phyloP scores from a whole-genome alignment of 2,329 filamentous ascomycete genomes.

The Fonsecaea monophora region DNA sequence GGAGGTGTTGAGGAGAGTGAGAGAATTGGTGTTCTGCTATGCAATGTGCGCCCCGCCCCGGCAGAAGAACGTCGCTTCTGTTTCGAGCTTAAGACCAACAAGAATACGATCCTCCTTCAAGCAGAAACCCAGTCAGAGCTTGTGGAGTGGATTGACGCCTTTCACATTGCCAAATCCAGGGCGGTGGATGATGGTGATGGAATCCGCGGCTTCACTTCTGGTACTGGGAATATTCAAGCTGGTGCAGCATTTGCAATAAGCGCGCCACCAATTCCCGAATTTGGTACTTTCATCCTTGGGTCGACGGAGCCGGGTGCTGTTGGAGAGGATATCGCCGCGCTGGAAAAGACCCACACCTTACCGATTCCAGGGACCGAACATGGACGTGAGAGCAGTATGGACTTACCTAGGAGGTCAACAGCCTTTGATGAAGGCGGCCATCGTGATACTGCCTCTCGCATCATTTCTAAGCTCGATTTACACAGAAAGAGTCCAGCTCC shows the following conservation, averaged over 20 bases:
- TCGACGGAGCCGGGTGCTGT: slow-evolving; percentile 60
- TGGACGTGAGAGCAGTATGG: slow-evolving; percentile 72
- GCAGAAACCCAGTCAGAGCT: slow-evolving; percentile 90
- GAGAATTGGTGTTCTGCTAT: slow-evolving; percentile 92
- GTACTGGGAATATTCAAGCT: slow-evolving; percentile 53
- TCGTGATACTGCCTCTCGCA: slow-evolving; percentile 81
- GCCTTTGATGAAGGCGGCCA: slow-evolving; percentile 73
- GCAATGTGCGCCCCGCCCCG: slow-evolving; percentile 87
- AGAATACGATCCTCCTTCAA: slow-evolving; percentile 84
- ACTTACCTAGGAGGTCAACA: slow-evolving; percentile 65
- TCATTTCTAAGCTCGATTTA: slow-evolving; percentile 91
- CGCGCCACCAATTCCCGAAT: slow-evolving; percentile 84
- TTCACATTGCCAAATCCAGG: slow-evolving; percentile 91
- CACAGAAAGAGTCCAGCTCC: slow-evolving; percentile 76
- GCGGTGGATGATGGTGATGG: slow-evolving; percentile 77
- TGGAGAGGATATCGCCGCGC: slow-evolving; percentile 56
- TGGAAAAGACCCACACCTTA: slow-evolving; percentile 70
- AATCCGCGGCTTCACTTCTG: slow-evolving; percentile 54
- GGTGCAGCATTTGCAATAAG: slow-evolving; percentile 91
- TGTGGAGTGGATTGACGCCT: slow-evolving; percentile 92
- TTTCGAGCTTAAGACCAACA: slow-evolving; percentile 98
- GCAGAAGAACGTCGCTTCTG: slow-evolving; percentile 95
- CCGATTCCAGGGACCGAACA: slow-evolving; percentile 69
- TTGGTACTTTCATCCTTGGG: slow-evolving; percentile 79
- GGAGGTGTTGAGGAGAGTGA: slow-evolving; percentile 93